Base-by-base conservation (phyloP, 2,329 filamentous ascomycete species). In the Davidsoniella virescens region DNA sequence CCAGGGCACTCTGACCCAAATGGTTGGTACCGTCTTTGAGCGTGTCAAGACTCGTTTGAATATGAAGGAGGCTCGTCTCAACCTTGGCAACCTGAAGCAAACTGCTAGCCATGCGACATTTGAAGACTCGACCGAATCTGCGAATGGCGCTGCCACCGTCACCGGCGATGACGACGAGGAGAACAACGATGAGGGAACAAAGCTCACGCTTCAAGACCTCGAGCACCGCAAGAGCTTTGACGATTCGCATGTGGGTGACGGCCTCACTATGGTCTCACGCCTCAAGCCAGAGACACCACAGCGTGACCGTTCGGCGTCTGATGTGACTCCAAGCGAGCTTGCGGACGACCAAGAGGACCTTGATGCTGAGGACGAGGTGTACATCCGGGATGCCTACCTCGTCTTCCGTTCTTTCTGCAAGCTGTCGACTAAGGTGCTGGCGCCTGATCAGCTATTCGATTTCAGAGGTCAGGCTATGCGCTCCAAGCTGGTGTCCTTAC, bases 351-450 rank as follows among this genome's bases (percentile, higher is more conserved):
- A 71, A 18, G 79, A 86, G 50, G 67, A 70, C 17, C 66, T 79
- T 17, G 80, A 82, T 50, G 72, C 73, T 25, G 87, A 94, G 61
- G 92, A 98, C 60, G 92, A 98, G 62, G 86, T 96, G 17, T 96
- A 94, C 62, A 87, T 96, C 58, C 85, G 92, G 58, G 92, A 98
- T 66, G 88, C 92, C 8, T 98, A 96, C 64, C 76, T 98, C 18
- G 87, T 98, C 43, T 96, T 98, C 68, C 78, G 92, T 29, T 94
- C 92, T 2, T 92, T 98, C 68, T 98, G 93, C 72, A 94, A 95
- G 65, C 71, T 98, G 43, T 95, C 90, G 53, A 95, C 90, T 55
- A 98, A 98, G 63, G 70, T 87, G 39, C 71, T 98, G 23, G 79
- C 85, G 7, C 80, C 87, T 2, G 92, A 98, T 55, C 88, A 96